Base-by-base conservation (phyloP, 2,329 filamentous ascomycete genomes). In the Botrytis hyacinthi region DNA sequence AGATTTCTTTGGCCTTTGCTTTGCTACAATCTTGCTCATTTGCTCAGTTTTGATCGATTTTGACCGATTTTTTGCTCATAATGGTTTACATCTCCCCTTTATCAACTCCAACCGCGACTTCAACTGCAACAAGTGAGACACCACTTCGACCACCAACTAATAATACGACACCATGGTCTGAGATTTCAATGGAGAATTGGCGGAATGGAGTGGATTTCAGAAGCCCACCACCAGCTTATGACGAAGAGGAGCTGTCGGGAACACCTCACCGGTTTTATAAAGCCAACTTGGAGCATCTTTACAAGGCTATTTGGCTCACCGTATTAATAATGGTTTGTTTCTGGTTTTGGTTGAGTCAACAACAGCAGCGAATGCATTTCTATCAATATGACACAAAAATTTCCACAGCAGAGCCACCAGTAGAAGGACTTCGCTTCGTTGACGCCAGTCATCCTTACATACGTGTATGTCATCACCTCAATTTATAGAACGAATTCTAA, bases 291-390 rank as follows among this genome's bases (percentile, higher is more conserved):
- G 48, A 72, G 29, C 60, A 22, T 22, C 62, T 72, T 3, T 35
- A 68, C 71, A 72, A 60, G 46, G 62, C 71, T 26, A 67, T 59
- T 29, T 68, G 62, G 40, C 29, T 71, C 35, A 80, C 78, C 12
- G 76, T 83, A 57, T 75, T 77, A 35, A 77, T 80, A 67, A 79
- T 81, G 14, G 75, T 80, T 79, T 63, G 76, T 76, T 48, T 71
- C 37, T 76, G 73, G 71, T 74, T 61, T 54, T 72, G 32, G 59
- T 68, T 74, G n/a, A 63, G 60, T 37, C 51, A 71, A 35, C 32
- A 68, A 51, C 51, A n/a, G 63, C 46, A 72, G 20, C 44, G 22
- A 16, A 42, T 73, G 22, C 54, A 44, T 42, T 68, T 68, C 40
- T 57, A 59, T 42, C 46, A 71, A 54, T 72, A 74, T 29, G 29